phyloP scores from a whole-genome alignment of 352 stramenopile genomes.

The Pythium aristosporum region DNA sequence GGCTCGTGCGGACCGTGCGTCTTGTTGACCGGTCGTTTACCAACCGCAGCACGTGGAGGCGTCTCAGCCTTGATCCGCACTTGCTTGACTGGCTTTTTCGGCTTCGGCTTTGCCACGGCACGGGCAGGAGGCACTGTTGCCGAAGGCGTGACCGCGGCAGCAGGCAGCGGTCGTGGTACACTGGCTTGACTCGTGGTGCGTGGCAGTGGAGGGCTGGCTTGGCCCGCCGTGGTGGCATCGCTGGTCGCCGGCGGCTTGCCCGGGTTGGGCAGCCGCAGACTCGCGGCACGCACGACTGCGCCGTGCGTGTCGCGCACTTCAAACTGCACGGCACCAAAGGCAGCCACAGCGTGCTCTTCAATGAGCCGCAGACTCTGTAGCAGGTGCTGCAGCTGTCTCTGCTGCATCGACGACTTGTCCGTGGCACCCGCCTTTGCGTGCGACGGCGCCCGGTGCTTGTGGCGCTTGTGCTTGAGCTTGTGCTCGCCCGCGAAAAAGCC shows the following conservation, averaged over 20 bases:
- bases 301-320: slow-evolving; percentile 16
- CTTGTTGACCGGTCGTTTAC: no score
- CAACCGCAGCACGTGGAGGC: not conserved
- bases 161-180: not conserved
- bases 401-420: slow-evolving; percentile 21
- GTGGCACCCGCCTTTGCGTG: not conserved
- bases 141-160: not conserved
- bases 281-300: slow-evolving; percentile 3
- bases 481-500: slow-evolving; percentile 14
- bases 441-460: not conserved
- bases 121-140: not conserved
- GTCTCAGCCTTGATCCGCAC: slow-evolving; percentile 5
- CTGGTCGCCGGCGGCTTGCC: not conserved
- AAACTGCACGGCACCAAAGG: slow-evolving; percentile 20
- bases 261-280: slow-evolving; percentile 5
- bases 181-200: not conserved
- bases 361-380: slow-evolving; percentile 21
- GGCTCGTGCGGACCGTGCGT: not conserved
- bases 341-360: slow-evolving; percentile 12
- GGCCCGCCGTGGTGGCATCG: not conserved
- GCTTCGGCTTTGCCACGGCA: not conserved
- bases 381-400: slow-evolving; percentile 17
- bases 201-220: no score
- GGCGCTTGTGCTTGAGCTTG: slow-evolving; percentile 9
- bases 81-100: not conserved